A percentile compares a stretch with the other conserved stretches of the same genome.
These are phyloP conservation scores for Pelargonium australe DNA, from an alignment of 441 rosid genomes.

Conservation along the genomic window DNA sequence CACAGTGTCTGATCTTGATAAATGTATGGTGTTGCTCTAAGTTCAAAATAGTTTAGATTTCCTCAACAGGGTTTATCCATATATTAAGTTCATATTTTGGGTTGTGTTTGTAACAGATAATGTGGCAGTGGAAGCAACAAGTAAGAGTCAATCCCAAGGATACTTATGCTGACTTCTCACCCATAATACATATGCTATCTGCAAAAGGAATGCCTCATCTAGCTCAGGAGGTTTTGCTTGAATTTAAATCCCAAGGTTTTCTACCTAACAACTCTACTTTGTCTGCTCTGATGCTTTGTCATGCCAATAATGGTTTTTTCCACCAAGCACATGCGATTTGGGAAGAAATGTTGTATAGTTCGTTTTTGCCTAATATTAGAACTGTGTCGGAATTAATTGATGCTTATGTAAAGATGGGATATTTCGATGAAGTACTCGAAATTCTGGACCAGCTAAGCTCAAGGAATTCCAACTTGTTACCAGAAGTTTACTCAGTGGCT, in stretches of 20 bases:
- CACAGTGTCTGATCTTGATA: neutral
- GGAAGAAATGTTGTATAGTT: slow-evolving; percentile 47
- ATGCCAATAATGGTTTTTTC: slow-evolving; percentile 44
- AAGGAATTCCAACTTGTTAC: slow-evolving; percentile 32
- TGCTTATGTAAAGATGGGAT: slow-evolving; percentile 41
- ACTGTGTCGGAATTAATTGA: slow-evolving; percentile 42
- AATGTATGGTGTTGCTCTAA: neutral
- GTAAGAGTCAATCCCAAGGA: slow-evolving; percentile 20
- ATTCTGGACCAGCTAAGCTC: slow-evolving; percentile 37
- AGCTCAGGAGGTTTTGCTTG: slow-evolving; percentile 40
- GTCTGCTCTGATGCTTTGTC: slow-evolving; percentile 49
- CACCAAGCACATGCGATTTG: slow-evolving; percentile 45
- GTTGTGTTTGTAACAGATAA: slow-evolving; percentile 27
- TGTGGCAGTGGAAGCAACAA: slow-evolving; percentile 24
- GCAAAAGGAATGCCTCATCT: slow-evolving; percentile 32
- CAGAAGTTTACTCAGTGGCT: slow-evolving; percentile 39
- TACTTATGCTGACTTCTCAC: slow-evolving; percentile 33
- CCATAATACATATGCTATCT: slow-evolving; percentile 28
- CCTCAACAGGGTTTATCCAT: neutral
- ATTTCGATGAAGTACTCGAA: slow-evolving; percentile 34
- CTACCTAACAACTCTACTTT: slow-evolving; percentile 32
- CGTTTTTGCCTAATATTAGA: slow-evolving; percentile 34
- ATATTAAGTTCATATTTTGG: neutral
- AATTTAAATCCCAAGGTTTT: slow-evolving; percentile 44
- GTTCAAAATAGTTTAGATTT: neutral